Evolutionary conservation across 345 rosid species (phyloP).

Genomic region (Hibiscus tridactylites): DNA sequence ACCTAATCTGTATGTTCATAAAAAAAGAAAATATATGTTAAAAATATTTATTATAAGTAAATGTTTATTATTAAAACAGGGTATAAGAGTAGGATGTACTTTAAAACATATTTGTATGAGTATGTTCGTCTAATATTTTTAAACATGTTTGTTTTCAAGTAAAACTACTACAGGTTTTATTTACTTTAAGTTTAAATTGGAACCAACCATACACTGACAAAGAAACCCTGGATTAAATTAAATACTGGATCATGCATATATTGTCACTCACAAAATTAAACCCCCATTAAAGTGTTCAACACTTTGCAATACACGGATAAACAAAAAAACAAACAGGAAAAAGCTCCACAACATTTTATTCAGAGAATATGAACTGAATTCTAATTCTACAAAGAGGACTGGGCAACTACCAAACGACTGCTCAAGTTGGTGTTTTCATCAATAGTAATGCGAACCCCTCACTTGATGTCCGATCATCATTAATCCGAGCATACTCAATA

Average conservation of each 20-base stretch:
- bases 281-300: constrained; percentile 6
- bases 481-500: constrained; percentile 7
- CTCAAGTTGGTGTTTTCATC: constrained; percentile 16
- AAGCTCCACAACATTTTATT: constrained; percentile 22
- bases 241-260: background rate
- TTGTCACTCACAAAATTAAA: constrained; percentile 2
- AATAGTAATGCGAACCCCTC: constrained; percentile 11
- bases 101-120: no score
- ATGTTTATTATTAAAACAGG: no score
- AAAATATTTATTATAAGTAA: no score
- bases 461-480: constrained; percentile 11
- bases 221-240: background rate
- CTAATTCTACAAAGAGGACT: constrained; percentile 17
- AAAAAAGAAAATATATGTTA: no score
- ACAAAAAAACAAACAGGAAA: constrained; percentile 12
- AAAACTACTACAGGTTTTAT: no score
- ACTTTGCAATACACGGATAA: constrained; percentile 12
- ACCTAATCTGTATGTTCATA: no score
- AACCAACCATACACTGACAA: background rate
- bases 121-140: no score
- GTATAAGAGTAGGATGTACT: no score
- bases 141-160: no score
- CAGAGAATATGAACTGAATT: constrained; percentile 7
- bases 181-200: no score
- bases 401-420: constrained; percentile 13